Evolutionary conservation across 257 asterid species (phyloP).

Genomic region (Solanum medicagineum): DNA sequence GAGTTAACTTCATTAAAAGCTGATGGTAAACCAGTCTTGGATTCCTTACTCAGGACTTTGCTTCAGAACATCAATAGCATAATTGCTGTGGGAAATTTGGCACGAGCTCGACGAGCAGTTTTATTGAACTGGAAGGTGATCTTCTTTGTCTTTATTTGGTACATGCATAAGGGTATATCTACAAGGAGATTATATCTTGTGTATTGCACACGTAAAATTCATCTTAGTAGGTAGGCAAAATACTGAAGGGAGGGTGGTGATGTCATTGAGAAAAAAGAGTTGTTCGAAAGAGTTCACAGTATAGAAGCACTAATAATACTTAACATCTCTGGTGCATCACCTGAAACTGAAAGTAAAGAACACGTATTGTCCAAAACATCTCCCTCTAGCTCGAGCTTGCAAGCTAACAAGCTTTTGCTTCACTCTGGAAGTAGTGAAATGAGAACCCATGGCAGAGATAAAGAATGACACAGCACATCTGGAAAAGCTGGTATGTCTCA

Average conservation of each 20-base stretch:
- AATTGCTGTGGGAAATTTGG: constrained; percentile 49
- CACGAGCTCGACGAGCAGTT: constrained; percentile 70
- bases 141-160: constrained; percentile 6
- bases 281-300: background rate
- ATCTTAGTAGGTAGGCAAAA: background rate
- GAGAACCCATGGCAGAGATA: background rate
- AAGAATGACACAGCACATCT: background rate
- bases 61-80: constrained; percentile 44
- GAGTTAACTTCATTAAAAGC: constrained; percentile 19
- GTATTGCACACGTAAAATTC: background rate
- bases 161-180: background rate
- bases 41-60: constrained; percentile 42
- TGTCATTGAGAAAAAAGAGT: background rate
- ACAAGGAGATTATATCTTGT: background rate
- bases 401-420: background rate
- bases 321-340: background rate
- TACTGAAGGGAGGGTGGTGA: background rate
- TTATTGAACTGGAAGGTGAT: constrained; percentile 77
- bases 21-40: constrained; percentile 33
- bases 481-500: background rate
- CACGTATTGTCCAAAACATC: background rate
- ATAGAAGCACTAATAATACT: background rate
- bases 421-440: background rate
- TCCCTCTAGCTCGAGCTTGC: background rate
- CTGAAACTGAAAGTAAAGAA: background rate